Evolutionary conservation across 2,329 filamentous ascomycete species (phyloP), one percentile per base, ranked within the genome.

Genomic region (Fusarium fracticaudum): DNA sequence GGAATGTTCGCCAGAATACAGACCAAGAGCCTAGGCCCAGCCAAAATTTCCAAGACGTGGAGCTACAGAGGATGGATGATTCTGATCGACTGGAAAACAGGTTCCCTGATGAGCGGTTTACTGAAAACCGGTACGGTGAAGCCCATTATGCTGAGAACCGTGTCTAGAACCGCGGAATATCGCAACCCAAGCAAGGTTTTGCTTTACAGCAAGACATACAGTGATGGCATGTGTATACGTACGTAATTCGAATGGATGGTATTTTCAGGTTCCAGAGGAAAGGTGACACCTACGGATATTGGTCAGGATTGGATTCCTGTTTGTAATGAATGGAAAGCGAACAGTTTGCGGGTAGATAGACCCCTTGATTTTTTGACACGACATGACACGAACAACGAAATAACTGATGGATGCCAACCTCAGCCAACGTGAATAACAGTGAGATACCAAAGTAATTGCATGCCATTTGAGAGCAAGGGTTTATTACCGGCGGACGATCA

Each of bases 21-120:
- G 66, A 67, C 22, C 44, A 72, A 33, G 69, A 72, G n/a, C 59
- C 54, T 26, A 64, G 70, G 45, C 59, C 74, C 24, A 40, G 69
- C 53, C 73, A 73, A 38, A 73, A 54, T 65, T 82, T 80, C 31
- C 76, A 82, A 47, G 80, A 82, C 45, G 81, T 83, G 18, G 81
- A 83, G 69, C 55, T 83, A 26, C 63, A 78, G 31, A 68, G 70
- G 14, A 76, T 77, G 65, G 68, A 76, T 26, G 60, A 72, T 14
- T 63, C 64, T 11, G 68, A 67, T 43, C 71, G 71, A 29, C 53
- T 59, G 14, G 72, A 75, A 24, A 66, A 66, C 26, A 67, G 70
- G 14, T 71, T 74, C 15, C 60, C 71, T 9, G 61, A 68, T 20
- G 71, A 64, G 12, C 44, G 65, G 24, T 58, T 66, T 29, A 31